Evolutionary conservation across 73 alveolate genomes (phyloP), one percentile per base, ranked within the genome.

Genomic region (Paraurostyla sp.): DNA sequence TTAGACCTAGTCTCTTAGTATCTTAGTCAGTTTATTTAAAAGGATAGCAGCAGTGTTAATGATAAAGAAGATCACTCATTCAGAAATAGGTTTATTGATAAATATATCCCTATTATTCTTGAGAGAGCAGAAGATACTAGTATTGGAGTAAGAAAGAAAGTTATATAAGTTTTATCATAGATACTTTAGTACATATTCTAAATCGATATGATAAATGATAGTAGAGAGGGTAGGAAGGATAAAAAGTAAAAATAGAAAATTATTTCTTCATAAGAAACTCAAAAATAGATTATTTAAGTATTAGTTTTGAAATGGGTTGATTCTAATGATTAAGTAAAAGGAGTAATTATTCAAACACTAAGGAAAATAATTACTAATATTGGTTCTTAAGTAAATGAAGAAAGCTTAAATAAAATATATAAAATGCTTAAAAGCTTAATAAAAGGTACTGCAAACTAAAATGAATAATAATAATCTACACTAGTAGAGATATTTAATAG

Each of bases 221-320:
- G 42, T 59, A n/a, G n/a, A n/a, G n/a, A n/a, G n/a, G n/a, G n/a
- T n/a, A n/a, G n/a, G n/a, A n/a, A n/a, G n/a, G n/a, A n/a, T n/a
- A n/a, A n/a, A n/a, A n/a, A n/a, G n/a, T n/a, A n/a, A n/a, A n/a
- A n/a, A n/a, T n/a, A n/a, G n/a, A n/a, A n/a, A n/a, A n/a, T n/a
- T n/a, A n/a, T n/a, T n/a, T n/a, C n/a, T n/a, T n/a, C n/a, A n/a
- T n/a, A n/a, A n/a, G n/a, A n/a, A n/a, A n/a, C n/a, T n/a, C n/a
- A n/a, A n/a, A 20, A 6, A 20, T 15, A 38, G 46, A 65, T 65
- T 22, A 65, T 65, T 9, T 15, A 58, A 22, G 36, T 38, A 3
- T 18, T 65, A 38, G 41, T 65, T 36, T 13, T 38, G 46, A 22
- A 25, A 38, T 65, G 82, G 82, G 82, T 38, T 33, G 82, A 65